Base-by-base conservation (phyloP, 2,329 filamentous ascomycete genomes). In the Herpotrichia juniperi region DNA sequence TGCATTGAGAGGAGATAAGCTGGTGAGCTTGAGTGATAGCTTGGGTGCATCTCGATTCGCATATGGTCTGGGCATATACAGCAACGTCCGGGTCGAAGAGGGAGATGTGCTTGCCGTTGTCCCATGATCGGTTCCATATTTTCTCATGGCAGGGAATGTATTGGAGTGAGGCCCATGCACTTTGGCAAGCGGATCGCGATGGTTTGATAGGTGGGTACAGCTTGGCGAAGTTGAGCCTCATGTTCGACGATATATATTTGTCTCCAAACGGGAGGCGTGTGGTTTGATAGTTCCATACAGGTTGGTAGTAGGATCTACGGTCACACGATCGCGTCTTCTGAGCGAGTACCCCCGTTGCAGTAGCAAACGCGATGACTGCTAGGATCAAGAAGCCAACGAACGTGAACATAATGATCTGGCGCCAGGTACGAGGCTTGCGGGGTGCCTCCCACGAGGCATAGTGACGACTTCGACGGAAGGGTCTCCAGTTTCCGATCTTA, bases 41-140 rank as follows among this genome's bases (percentile, higher is more conserved):
- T 11, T 39, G 3, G 30, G 21, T 30, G 43, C 53, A 56, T 3
- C 21, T 2, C 6, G 10, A 11, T 5, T 9, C 9, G 46, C 53
- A 56, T n/a, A 56, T 42, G 7, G 22, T 19, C 12, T 37, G 9
- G 2, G 46, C 25, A 19, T 56, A 56, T 9, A 44, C 17, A 16
- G 32, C 35, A 19, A 50, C 22, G 26, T 56, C 53, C 2, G 50
- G 53, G 24, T 56, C 53, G 46, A 56, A 56, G 3, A 56, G 12
- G 4, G 50, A 50, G 28, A 22, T 39, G n/a, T 47, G 49, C 28
- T 47, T 56, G 16, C 53, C 53, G 37, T 56, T 50, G 32, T 56
- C 53, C 53, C 53, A 56, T 12, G 53, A 56, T 2, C 53, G 40
- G 35, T 56, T 56, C 53, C 50, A 53, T 40, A 56, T 56, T 35